A percentile compares a stretch with the other conserved stretches of the same genome.
These are phyloP conservation scores for Podospora fimiseda DNA, from an alignment of 495 filamentous ascomycete species.

Conservation along the genomic window DNA sequence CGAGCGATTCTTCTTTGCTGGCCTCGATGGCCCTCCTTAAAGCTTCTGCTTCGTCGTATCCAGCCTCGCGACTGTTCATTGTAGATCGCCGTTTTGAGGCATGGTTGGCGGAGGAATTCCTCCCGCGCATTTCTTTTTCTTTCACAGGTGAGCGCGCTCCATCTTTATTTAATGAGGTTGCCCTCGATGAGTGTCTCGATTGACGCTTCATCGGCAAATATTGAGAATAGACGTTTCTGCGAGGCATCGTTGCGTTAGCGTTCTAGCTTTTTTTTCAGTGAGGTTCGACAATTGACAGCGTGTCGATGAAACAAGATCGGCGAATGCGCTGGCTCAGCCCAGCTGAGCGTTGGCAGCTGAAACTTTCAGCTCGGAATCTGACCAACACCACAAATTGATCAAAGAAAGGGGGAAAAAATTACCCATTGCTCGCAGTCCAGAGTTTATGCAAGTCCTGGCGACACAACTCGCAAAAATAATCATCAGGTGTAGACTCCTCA, in stretches of 20 bases:
- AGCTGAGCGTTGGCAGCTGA: constrained; percentile 12
- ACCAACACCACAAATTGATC: constrained; percentile 6
- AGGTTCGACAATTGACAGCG: constrained; percentile 4
- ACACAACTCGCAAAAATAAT: constrained; percentile 97
- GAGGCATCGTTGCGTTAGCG: constrained; percentile 30
- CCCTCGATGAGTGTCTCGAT: constrained; percentile 43
- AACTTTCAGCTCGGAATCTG: constrained; percentile 21
- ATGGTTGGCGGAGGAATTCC: constrained; percentile 39
- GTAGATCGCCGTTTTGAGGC: constrained; percentile 83
- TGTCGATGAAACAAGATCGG: constrained; percentile 20
- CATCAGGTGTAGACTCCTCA: constrained; percentile 81
- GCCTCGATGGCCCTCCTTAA: constrained; percentile 87
- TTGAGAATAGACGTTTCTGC: constrained; percentile 50
- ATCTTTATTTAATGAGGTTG: constrained; percentile 54
- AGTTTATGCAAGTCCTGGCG: constrained; percentile 85
- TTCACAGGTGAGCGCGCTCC: constrained; percentile 41
- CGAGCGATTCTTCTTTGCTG: constrained; percentile 68
- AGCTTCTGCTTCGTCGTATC: constrained; percentile 91
- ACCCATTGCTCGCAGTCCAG: constrained; percentile 77
- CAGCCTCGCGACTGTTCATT: constrained; percentile 94
- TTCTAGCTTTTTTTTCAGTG: not conserved
- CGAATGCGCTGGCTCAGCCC: constrained; percentile 15
- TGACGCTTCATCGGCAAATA: constrained; percentile 49
- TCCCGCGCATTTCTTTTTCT: constrained; percentile 42
- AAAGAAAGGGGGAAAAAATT: constrained; percentile 33